Base-by-base conservation (phyloP, 768 basidiomycete genomes). In the Termitomyces titanicus region DNA sequence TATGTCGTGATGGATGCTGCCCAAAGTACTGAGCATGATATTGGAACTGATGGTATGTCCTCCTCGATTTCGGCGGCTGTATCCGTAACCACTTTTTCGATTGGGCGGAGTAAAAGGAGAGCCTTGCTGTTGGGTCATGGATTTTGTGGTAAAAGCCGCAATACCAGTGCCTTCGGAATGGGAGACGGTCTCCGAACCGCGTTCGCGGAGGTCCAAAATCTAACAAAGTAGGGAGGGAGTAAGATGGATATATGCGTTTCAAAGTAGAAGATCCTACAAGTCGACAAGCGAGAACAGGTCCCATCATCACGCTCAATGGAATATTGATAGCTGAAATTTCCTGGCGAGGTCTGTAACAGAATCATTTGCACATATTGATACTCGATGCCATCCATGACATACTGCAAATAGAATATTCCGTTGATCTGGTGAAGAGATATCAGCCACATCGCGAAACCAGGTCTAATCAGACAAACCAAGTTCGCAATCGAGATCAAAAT, bases 381-480 rank as follows among this genome's bases (percentile, higher is more conserved):
- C 11, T 49, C 49, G 13, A 24, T 11, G 10, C 45, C 5, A 38
- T 1, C 10, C 29, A 11, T 11, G 22, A 53, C 85, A 60, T 61
- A 89, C 88, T 91, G 89, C n/a, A 92, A 79, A 68, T 91, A 92
- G 67, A 91, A 91, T 34, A 91, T 85, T 40, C 89, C 89, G 59
- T 92, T 92, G 66, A 91, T 83, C 78, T 79, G 48, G 22, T 25
- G 24, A 44, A 10, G 33, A 43, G 45, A 24, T 20, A 33, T 63
- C 24, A 57, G 25, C 27, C 27, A 47, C 5, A 47, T 31, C 10
- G 43, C 24, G 38, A 37, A 47, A 25, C 39, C 40, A 24, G 11
- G 44, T 29, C 15, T 29, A n/a, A 42, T 40, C 22, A 25, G 27
- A 59, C 73, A 54, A 45, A 79, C 78, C 74, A 92, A 72, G 72